phyloP scores from a whole-genome alignment of 2,329 filamentous ascomycete species.

The Aureobasidium sp. region DNA sequence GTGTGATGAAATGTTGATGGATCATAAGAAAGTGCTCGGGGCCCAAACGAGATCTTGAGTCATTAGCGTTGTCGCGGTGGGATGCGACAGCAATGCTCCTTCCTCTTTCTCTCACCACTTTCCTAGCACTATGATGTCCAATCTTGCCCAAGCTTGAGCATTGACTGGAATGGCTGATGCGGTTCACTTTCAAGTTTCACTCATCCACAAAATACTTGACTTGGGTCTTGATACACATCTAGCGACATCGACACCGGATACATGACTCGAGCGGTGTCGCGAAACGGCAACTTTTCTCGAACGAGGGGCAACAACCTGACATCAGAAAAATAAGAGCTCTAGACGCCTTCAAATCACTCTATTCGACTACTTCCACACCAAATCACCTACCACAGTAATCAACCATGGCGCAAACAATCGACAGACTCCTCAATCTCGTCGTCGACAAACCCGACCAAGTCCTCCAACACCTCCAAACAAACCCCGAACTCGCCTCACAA shows the following conservation, averaged over 20 bases:
- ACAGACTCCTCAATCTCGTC: constrained; percentile 63
- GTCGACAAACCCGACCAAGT: constrained; percentile 83
- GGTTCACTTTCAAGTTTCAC: no score
- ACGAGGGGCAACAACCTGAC: constrained; percentile 3
- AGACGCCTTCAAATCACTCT: neutral
- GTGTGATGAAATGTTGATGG: constrained; percentile 11
- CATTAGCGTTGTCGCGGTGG: constrained; percentile 5
- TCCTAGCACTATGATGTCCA: no score
- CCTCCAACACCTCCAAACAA: constrained; percentile 75
- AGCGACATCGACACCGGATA: neutral
- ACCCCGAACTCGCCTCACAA: constrained; percentile 78
- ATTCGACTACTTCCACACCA: neutral
- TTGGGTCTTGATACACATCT: neutral
- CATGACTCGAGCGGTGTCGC: constrained; percentile 16
- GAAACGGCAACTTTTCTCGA: constrained; percentile 7
- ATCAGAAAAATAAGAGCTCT: constrained; percentile 13
- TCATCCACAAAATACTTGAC: no score
- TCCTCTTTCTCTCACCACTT: constrained; percentile 7
- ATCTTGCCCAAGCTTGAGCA: no score
- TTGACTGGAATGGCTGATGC: no score
- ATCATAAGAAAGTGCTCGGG: constrained; percentile 4
- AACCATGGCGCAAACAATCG: constrained; percentile 44
- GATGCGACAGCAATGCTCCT: neutral
- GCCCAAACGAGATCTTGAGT: constrained; percentile 8
- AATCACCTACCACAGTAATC: neutral